Conservation (phyloP, 2,329 filamentous ascomycete species). For the Pseudocercospora vitis region DNA sequence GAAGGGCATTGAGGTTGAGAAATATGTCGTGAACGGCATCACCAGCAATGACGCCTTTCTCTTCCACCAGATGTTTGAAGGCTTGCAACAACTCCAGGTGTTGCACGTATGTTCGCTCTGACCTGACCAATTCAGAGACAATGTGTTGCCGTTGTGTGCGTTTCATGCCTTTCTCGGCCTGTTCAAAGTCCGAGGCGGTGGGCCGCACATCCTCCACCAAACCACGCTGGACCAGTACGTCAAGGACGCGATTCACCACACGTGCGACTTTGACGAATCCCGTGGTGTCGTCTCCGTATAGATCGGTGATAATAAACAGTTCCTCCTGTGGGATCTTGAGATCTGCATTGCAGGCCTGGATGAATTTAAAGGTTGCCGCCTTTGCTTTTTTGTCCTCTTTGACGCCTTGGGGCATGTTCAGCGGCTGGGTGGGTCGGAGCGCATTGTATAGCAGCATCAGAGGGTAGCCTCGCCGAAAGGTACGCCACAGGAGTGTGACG, state of each 20-base stretch:
- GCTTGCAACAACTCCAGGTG: slow-evolving; percentile 92
- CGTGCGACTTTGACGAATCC: slow-evolving; percentile 96
- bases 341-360: slow-evolving; percentile 82
- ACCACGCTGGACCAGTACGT: slow-evolving; percentile 76
- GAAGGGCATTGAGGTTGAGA: slow-evolving; percentile 88
- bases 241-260: slow-evolving; percentile 88
- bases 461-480: slow-evolving; percentile 79
- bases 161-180: slow-evolving; percentile 47
- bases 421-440: slow-evolving; percentile 66
- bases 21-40: slow-evolving; percentile 94
- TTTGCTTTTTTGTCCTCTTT: slow-evolving; percentile 78
- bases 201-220: slow-evolving; percentile 60
- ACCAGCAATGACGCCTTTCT: slow-evolving; percentile 82
- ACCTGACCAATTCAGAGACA: slow-evolving; percentile 86
- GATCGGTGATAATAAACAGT: slow-evolving; percentile 86
- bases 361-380: slow-evolving; percentile 86
- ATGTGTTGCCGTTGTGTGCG: slow-evolving; percentile 81
- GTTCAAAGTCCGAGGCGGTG: slow-evolving; percentile 58
- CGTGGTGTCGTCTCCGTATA: slow-evolving; percentile 91
- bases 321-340: slow-evolving; percentile 76
- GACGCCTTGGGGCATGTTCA: slow-evolving; percentile 51
- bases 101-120: slow-evolving; percentile 96
- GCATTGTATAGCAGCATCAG: slow-evolving; percentile 87
- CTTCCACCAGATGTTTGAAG: slow-evolving; percentile 84
- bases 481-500: slow-evolving; percentile 86